Evolutionary conservation across 2,329 filamentous ascomycete species (phyloP), one percentile per base, ranked within the genome.

Genomic region (Beauveria bassiana): DNA sequence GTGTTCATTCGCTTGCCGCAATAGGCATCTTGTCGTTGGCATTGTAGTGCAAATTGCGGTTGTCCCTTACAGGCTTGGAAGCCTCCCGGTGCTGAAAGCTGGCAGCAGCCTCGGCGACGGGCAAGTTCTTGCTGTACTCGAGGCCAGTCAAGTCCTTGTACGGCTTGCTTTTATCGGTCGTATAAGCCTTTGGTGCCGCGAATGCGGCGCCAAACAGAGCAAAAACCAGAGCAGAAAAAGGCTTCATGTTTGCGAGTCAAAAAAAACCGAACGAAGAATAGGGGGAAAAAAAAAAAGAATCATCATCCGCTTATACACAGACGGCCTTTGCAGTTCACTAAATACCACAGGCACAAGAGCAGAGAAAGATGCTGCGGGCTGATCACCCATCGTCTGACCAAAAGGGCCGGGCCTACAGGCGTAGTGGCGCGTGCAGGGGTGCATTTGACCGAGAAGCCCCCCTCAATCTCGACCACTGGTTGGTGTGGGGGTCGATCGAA

Each of bases 81-180:
- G 53, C 46, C 47, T 62, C 47, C 6, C 52, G 60, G 10, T 40
- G 52, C 18, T 51, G 22, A 8, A 40, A 7, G 6, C 6, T 26
- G 49, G 51, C 40, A 16, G 20, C 24, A 12, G 43, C 28, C 14
- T 57, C 20, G 16, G 54, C 20, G 47, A 60, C 9, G 10, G 51
- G 59, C 26, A 54, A 7, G 2, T 55, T 52, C 12, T 55, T 46
- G 38, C 24, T 49, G 51, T 56, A 56, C 3, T 61, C 22, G 12
- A 61, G 51, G n/a, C 28, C 40, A 4, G 53, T 58, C 34, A 62
- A 24, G 22, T 62, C 60, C 26, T 57, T 62, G 34, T 34, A 47
- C 3, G 26, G 40, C 28, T 53, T 22, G 24, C 26, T 18, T 34
- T 46, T 53, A 20, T 46, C 38, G 26, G 34, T 22, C 8, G 42